phyloP scores from a whole-genome alignment of 176 grass and related monocot genomes.

The Avena atlantica region DNA sequence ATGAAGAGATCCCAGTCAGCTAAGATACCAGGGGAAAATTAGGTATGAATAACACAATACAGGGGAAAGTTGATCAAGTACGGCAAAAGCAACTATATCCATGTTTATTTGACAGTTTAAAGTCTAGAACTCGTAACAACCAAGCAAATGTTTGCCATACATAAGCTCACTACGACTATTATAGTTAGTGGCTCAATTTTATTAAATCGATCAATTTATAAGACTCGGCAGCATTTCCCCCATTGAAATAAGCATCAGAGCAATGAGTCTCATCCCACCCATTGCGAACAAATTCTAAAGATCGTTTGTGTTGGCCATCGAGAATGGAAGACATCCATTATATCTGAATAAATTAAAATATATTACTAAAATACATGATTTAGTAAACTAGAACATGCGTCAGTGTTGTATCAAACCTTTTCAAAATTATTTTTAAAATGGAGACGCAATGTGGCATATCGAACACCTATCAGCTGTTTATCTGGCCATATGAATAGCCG shows the following conservation, averaged over 20 bases:
- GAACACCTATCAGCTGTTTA: conserved; percentile 11
- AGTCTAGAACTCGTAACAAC: conserved; percentile 10
- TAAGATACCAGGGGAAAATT: background rate
- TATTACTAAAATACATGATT: conserved; percentile 14
- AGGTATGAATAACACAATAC: background rate
- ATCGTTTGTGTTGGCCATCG: background rate
- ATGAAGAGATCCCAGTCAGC: conserved; percentile 13
- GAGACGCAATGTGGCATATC: conserved; percentile 36
- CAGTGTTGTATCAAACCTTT: conserved; percentile 31
- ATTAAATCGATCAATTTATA: conserved; percentile 14
- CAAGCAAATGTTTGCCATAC: conserved; percentile 1
- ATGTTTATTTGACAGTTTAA: background rate
- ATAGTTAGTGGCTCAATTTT: background rate
- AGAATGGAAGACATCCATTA: background rate
- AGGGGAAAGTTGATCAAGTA: background rate
- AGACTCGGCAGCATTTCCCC: background rate
- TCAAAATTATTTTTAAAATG: conserved; percentile 40
- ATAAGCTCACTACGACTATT: background rate
- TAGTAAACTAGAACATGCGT: background rate
- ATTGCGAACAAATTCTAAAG: background rate
- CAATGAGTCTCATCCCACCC: background rate
- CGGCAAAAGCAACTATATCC: background rate
- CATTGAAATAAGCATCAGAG: background rate
- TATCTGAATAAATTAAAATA: background rate
- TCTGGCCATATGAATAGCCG: conserved; percentile 36